Base-by-base conservation (phyloP, 768 basidiomycete species). In the Leccinum ochraceum region DNA sequence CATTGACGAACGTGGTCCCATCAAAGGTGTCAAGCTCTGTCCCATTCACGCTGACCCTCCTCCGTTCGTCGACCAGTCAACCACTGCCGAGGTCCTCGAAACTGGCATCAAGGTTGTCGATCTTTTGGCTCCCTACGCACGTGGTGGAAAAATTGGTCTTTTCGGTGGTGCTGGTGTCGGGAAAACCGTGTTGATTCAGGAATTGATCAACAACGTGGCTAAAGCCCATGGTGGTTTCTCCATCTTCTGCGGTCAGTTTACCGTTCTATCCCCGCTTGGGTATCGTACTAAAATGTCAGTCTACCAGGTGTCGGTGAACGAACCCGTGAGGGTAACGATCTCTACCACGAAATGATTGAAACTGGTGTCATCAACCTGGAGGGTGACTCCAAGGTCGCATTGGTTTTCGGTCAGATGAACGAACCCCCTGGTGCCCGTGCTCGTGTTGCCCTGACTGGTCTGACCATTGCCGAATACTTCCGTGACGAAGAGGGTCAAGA, bases 151-250 rank as follows among this genome's bases (percentile, higher is more conserved):
- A 81, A 98, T 99, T 77, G 97, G 97, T 86, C 92, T 99, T 71
- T 97, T 99, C 81, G 97, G 97, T 73, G 97, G 97, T 90, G 97
- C 97, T 69, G 97, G 97, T 90, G 97, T 99, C 82, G 97, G 97
- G 71, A 99, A 99, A 87, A 98, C 97, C 59, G 97, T 99, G 75
- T 82, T 98, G 80, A 98, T 98, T 78, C 96, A 98, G 78, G 95
- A 98, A 76, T 90, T 99, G 74, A 99, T 99, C 83, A 98, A 99
- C 89, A 99, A 99, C 83, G 95, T 99, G 74, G 97, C 97, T 73
- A 99, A 99, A 83, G 97, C 97, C 56, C 97, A 99, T 77, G 97
- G 97, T 94, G 97, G 97, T 94, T 98, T 98, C 92, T 99, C 97
- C 53, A 97, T 98, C 77, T 98, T 98, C 88, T 94, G 92, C 71